These are phyloP conservation scores for Pinus taeda DNA, from an alignment of 75 land plant species.

Conservation along the genomic window DNA sequence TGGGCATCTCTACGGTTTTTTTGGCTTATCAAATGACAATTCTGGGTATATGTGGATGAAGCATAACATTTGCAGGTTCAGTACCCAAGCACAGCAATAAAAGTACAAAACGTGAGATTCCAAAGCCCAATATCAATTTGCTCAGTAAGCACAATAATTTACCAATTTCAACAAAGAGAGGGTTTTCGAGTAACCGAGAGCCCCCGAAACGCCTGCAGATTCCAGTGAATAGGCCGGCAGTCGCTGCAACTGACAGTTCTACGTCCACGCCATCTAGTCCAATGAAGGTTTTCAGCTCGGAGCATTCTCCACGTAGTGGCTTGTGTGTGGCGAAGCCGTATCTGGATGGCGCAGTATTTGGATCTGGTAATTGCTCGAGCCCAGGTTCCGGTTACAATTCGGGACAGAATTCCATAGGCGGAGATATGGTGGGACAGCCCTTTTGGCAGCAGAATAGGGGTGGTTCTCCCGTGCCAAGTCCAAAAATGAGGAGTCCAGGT, in stretches of 20 bases:
- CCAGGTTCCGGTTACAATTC: constrained; percentile 80
- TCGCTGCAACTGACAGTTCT: constrained; percentile 71
- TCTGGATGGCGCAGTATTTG: constrained; percentile 28
- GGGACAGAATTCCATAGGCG: constrained; percentile 66
- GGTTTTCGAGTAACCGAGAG: constrained; percentile 17
- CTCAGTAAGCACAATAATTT: constrained; percentile 17
- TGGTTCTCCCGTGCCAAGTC: constrained; percentile 30
- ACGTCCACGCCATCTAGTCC: constrained; percentile 82
- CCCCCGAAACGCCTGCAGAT: constrained; percentile 36
- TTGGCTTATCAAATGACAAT: background rate
- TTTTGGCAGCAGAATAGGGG: constrained; percentile 8
- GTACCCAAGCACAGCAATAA: constrained; percentile 13
- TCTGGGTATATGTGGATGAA: constrained; percentile 9
- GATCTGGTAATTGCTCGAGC: constrained; percentile 76
- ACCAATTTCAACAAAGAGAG: constrained; percentile 36
- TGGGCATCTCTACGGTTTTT: background rate
- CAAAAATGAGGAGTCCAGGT: constrained; percentile 46
- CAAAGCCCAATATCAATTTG: constrained; percentile 17
- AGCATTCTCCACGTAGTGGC: constrained; percentile 25
- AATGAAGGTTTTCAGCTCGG: constrained; percentile 30
- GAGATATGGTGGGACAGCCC: constrained; percentile 54
- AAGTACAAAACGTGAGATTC: constrained; percentile 18
- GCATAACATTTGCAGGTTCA: constrained; percentile 26
- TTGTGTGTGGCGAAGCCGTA: constrained; percentile 30
- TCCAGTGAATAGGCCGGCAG: constrained; percentile 36